Evolutionary conservation across 352 stramenopile genomes (phyloP).

Genomic region (Phytophthora gonapodyides): DNA sequence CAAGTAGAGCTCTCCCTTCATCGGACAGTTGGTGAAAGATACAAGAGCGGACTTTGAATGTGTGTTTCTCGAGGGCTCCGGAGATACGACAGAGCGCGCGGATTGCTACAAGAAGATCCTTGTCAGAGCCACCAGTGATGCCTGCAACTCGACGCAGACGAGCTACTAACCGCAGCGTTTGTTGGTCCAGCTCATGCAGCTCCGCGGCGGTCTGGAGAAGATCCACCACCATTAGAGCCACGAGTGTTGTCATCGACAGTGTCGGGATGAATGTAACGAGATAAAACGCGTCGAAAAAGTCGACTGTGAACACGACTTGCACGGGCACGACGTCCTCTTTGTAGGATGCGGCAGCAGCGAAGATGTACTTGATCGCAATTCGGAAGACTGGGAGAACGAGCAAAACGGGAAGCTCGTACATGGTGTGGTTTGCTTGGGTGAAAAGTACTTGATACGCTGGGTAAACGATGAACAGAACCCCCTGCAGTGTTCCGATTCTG

Average conservation of each 20-base stretch:
- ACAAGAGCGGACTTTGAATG: background rate
- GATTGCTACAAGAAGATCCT: background rate
- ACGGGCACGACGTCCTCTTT: constrained; percentile 4
- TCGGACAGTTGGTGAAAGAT: background rate
- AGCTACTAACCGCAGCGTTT: background rate
- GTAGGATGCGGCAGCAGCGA: background rate
- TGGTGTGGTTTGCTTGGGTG: background rate
- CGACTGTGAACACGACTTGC: constrained; percentile 4
- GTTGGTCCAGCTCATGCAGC: background rate
- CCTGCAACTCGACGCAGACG: background rate
- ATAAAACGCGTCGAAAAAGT: constrained; percentile 16
- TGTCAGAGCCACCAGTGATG: background rate
- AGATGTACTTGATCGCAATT: background rate
- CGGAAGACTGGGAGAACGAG: constrained; percentile 4
- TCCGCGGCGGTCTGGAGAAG: constrained; percentile 2
- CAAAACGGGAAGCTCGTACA: constrained; percentile 6
- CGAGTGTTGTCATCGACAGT: background rate
- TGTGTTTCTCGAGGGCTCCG: background rate
- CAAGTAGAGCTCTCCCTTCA: background rate
- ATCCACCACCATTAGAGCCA: background rate
- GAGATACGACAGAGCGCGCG: background rate
- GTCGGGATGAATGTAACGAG: constrained; percentile 5
- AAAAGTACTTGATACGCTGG: constrained; percentile 11
- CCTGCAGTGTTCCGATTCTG: background rate
- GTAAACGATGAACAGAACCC: background rate